Base-by-base conservation (phyloP, 768 basidiomycete genomes). In the Leccinum uliginosum region DNA sequence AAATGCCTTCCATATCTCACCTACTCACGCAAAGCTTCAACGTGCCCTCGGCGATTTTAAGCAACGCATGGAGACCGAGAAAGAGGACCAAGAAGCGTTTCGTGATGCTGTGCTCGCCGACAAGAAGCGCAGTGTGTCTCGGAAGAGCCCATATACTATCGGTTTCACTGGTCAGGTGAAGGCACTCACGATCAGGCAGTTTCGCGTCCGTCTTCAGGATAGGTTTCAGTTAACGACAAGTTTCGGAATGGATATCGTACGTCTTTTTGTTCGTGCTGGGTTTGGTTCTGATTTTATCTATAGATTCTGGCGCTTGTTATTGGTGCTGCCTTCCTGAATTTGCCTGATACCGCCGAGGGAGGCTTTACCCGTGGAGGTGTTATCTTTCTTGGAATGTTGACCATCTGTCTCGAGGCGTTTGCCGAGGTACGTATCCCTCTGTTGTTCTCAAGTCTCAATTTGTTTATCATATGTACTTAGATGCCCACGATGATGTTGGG, bases 321-420 rank as follows among this genome's bases (percentile, higher is more conserved):
- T 62, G 92, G 92, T 34, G 84, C 80, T 8, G 83, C 86, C 8
- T 96, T 83, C 75, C 83, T 85, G 65, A 82, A 87, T 49, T 79
- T 88, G 50, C 89, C 91, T 2, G 65, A 79, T 14, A 86, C 87
- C 0, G 83, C 93, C 6, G 79, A 80, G 43, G 93, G 93, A 30
- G 90, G 87, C 0, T 97, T 97, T 74, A 93, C 92, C 24, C 83
- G 93, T 59, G 91, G 91, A 47, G 80, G 89, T 72, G 83, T 93
- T 29, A 81, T 95, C 52, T 93, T 94, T 68, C 71, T 79, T 38
- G 83, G 83, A 15, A 70, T 91, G 56, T 70, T 93, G 45, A 81
- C 84, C 0, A 84, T 83, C 47, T 81, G 81, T 66, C 75, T 91
- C 53, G 85, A 89, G 63, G 87, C 87, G 0, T 90, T 89, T 62